Evolutionary conservation across 1,139 yeast species (phyloP).

Genomic region (Hansenula lynferdii): DNA sequence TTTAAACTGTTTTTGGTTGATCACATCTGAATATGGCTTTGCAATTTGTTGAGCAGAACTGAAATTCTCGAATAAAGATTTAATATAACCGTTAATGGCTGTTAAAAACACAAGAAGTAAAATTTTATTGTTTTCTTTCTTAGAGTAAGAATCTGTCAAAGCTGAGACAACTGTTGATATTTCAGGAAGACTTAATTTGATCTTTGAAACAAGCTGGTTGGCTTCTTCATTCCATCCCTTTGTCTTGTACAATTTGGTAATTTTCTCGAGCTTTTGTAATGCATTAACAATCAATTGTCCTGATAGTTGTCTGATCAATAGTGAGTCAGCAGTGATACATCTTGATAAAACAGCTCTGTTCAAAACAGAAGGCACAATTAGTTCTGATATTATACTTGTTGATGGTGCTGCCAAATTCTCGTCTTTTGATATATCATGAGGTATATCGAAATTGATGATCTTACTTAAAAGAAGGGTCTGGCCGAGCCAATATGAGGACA

Average conservation of each 20-base stretch:
- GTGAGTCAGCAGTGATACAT: constrained; percentile 49
- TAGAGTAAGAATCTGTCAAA: constrained; percentile 31
- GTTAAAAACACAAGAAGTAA: constrained; percentile 31
- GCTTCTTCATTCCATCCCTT: constrained; percentile 36
- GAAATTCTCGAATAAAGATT: constrained; percentile 26
- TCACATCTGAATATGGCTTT: constrained; percentile 29
- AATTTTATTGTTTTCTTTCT: constrained; percentile 31
- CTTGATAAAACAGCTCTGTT: constrained; percentile 53
- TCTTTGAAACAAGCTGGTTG: constrained; percentile 29
- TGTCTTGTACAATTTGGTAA: constrained; percentile 34
- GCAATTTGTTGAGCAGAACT: constrained; percentile 25
- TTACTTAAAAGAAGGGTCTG: constrained; percentile 59
- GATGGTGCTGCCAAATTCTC: constrained; percentile 24
- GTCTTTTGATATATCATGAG: constrained; percentile 29
- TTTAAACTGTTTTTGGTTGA: constrained; percentile 27
- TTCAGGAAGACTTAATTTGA: constrained; percentile 44
- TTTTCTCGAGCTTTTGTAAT: constrained; percentile 44
- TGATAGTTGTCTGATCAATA: constrained; percentile 60
- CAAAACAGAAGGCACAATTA: constrained; percentile 64
- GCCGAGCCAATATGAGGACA: constrained; percentile 80
- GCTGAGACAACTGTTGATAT: constrained; percentile 33
- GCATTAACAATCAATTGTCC: constrained; percentile 54
- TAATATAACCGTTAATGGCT: constrained; percentile 28
- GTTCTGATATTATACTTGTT: constrained; percentile 38
- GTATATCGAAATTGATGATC: constrained; percentile 51